phyloP scores from a whole-genome alignment of 2,329 filamentous ascomycete genomes.

The Dactylella cylindrospora region DNA sequence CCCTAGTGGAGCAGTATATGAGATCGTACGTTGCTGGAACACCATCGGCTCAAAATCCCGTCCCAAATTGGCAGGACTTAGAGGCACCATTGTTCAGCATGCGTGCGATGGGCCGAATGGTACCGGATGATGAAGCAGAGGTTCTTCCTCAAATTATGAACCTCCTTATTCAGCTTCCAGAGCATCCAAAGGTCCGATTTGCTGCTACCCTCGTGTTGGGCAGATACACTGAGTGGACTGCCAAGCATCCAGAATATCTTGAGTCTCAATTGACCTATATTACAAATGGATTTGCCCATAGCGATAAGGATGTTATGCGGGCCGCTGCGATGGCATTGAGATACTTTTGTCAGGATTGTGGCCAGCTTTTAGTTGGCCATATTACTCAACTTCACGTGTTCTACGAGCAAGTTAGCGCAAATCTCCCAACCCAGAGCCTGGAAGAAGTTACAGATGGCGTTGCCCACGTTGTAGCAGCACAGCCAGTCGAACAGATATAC shows the following conservation, averaged over 20 bases:
- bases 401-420: slow-evolving; percentile 85
- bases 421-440: slow-evolving; percentile 79
- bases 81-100: slow-evolving; percentile 94
- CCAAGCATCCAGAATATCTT: slow-evolving; percentile 86
- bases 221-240: slow-evolving; percentile 96
- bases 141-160: slow-evolving; percentile 91
- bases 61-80: slow-evolving; percentile 94
- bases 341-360: slow-evolving; percentile 96
- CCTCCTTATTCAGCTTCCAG: slow-evolving; percentile 87
- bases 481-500: slow-evolving; percentile 78
- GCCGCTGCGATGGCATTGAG: slow-evolving; percentile 93
- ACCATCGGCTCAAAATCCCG: slow-evolving; percentile 57
- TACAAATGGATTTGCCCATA: slow-evolving; percentile 84
- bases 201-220: slow-evolving; percentile 97
- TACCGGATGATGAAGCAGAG: slow-evolving; percentile 80
- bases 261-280: slow-evolving; percentile 95
- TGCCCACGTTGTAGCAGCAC: slow-evolving; percentile 83
- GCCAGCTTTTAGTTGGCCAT: slow-evolving; percentile 77
- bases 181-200: slow-evolving; percentile 97
- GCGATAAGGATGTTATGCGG: slow-evolving; percentile 84
- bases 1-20: slow-evolving; percentile 85
- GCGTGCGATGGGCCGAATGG: slow-evolving; percentile 95
- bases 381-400: slow-evolving; percentile 86
- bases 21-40: slow-evolving; percentile 63
- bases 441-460: slow-evolving; percentile 97